Evolutionary conservation across 2,329 filamentous ascomycete genomes (phyloP).

Genomic region (Aspergillus novofumigatus): DNA sequence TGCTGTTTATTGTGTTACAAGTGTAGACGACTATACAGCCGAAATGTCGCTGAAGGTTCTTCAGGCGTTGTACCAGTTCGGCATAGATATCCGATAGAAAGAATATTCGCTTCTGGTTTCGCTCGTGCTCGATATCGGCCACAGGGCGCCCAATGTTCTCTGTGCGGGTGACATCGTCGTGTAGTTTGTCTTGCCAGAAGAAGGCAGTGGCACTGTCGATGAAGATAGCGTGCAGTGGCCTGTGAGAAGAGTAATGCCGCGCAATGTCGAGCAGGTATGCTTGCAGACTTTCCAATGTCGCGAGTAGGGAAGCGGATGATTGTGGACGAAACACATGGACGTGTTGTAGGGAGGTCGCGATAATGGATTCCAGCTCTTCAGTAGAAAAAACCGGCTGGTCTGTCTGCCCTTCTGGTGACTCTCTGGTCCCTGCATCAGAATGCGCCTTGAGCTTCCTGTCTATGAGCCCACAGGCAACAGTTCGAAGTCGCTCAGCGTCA

Average conservation of each 20-base stretch:
- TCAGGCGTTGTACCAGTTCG: constrained; percentile 27
- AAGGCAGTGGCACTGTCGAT: constrained; percentile 55
- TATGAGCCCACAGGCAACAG: constrained; percentile 26
- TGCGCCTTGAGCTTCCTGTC: constrained; percentile 8
- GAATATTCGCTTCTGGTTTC: constrained; percentile 25
- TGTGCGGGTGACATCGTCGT: constrained; percentile 40
- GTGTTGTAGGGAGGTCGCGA: constrained; percentile 47
- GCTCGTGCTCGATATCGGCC: constrained; percentile 26
- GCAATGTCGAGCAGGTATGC: constrained; percentile 46
- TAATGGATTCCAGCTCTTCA: constrained; percentile 20
- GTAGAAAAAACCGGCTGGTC: not conserved
- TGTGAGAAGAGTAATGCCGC: constrained; percentile 45
- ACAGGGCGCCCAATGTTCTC: constrained; percentile 32
- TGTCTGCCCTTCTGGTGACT: not conserved
- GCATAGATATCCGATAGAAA: constrained; percentile 29
- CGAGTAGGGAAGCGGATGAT: constrained; percentile 47
- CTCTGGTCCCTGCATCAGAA: not conserved
- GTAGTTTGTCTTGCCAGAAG: constrained; percentile 49
- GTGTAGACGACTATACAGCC: constrained; percentile 40
- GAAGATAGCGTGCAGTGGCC: constrained; percentile 48
- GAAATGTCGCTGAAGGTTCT: constrained; percentile 34
- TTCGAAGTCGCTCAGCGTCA: constrained; percentile 44
- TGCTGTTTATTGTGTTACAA: constrained; percentile 21
- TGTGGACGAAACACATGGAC: constrained; percentile 57
- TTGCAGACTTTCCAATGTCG: constrained; percentile 46